These are phyloP conservation scores for Kickxella alabastrina DNA, from an alignment of 192 early-diverging fungal species.

Conservation along the genomic window DNA sequence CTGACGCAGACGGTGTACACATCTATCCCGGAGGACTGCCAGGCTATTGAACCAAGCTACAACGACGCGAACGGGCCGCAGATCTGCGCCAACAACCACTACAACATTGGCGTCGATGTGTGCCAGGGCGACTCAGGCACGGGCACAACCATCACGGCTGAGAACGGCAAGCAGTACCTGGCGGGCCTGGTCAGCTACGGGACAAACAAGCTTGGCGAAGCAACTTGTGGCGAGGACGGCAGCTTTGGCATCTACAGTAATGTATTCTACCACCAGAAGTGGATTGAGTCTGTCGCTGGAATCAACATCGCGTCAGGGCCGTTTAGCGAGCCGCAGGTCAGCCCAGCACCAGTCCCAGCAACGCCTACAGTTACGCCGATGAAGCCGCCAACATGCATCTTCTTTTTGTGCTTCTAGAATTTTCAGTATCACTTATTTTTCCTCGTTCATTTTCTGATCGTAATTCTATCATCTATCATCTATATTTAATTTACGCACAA, in stretches of 20 bases:
- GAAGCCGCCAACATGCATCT: constrained; percentile 6
- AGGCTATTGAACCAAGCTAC: constrained; percentile 29
- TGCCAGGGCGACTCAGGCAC: constrained; percentile 48
- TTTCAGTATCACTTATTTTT: no score
- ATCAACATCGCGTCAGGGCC: not conserved
- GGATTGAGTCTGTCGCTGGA: constrained; percentile 28
- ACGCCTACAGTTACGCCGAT: not conserved
- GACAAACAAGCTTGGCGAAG: constrained; percentile 12
- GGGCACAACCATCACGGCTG: constrained; percentile 20
- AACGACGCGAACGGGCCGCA: constrained; percentile 23
- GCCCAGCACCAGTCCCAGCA: not conserved
- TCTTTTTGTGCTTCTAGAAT: constrained; percentile 32
- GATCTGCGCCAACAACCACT: constrained; percentile 41
- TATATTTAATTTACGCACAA: constrained; percentile 17
- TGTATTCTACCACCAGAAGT: constrained; percentile 19
- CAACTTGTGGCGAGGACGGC: constrained; percentile 41
- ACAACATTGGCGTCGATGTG: constrained; percentile 41
- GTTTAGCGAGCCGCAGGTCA: not conserved
- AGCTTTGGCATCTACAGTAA: constrained; percentile 50
- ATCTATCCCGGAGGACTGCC: constrained; percentile 38
- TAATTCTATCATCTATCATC: no score
- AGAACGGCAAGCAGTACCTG: constrained; percentile 18
- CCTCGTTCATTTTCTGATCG: no score
- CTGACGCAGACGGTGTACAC: constrained; percentile 30
- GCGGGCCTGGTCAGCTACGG: constrained; percentile 50